Percentiles rank a stretch among this genome's conserved stretches.
phyloP scores from a whole-genome alignment of 495 filamentous ascomycete species.

The Aspergillus funiculosus region DNA sequence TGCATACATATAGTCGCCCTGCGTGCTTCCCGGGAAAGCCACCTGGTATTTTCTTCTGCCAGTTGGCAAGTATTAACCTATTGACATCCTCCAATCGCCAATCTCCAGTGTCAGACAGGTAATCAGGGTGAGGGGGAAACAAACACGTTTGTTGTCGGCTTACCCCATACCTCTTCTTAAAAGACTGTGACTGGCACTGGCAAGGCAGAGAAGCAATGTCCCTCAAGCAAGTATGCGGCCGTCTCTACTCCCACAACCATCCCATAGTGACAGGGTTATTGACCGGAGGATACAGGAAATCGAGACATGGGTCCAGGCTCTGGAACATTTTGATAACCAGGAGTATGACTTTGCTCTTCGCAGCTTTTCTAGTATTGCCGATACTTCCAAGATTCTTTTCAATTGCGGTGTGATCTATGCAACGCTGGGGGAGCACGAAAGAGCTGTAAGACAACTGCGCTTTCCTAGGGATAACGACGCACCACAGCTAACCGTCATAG shows the following conservation, averaged over 20 bases:
- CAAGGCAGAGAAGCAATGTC: conserved; percentile 44
- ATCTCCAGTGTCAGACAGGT: conserved; percentile 9
- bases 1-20: conserved; percentile 15
- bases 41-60: conserved; percentile 1
- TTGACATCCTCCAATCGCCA: background rate
- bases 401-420: conserved; percentile 98
- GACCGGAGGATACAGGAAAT: conserved; percentile 68
- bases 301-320: conserved; percentile 93
- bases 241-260: background rate
- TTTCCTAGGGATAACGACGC: background rate
- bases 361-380: conserved; percentile 78
- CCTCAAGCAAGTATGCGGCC: conserved; percentile 61
- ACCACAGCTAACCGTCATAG: conserved; percentile 44
- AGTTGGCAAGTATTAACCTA: conserved; percentile 14
- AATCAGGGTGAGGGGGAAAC: conserved; percentile 6
- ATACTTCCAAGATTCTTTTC: conserved; percentile 98
- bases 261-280: conserved; percentile 8
- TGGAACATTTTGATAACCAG: conserved; percentile 90
- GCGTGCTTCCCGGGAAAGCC: conserved; percentile 4
- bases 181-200: conserved; percentile 10
- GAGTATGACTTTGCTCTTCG: conserved; percentile 84
- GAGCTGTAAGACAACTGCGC: conserved; percentile 65
- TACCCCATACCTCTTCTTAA: conserved; percentile 9
- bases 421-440: conserved; percentile 92
- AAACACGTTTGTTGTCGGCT: conserved; percentile 3